These are phyloP conservation scores for Candida insectorum DNA, from an alignment of 805 yeast species.

Conservation along the genomic window DNA sequence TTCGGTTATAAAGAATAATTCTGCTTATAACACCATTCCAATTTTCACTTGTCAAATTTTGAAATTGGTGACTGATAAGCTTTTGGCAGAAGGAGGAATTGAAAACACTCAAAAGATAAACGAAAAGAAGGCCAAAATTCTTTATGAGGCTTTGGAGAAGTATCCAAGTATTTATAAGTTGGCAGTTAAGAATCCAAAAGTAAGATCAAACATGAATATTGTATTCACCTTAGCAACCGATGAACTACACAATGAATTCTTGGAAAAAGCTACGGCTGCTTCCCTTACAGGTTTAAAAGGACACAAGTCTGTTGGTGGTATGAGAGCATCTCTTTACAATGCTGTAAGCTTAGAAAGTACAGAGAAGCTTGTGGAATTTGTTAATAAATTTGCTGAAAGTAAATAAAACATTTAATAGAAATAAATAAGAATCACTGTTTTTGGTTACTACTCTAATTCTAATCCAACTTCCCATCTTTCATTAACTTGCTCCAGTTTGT, in stretches of 20 bases:
- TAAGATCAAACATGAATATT: slow-evolving; percentile 87
- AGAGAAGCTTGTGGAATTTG: slow-evolving; percentile 51
- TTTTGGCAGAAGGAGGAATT: slow-evolving; percentile 72
- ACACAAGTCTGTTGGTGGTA: slow-evolving; percentile 96
- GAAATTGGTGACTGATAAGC: slow-evolving; percentile 66
- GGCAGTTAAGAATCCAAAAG: slow-evolving; percentile 55
- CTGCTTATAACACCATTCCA: slow-evolving; percentile 95
- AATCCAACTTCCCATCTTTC: too few species aligned
- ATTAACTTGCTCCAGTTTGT: too few species aligned
- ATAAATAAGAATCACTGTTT: too few species aligned
- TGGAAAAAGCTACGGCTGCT: slow-evolving; percentile 58
- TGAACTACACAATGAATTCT: slow-evolving; percentile 65
- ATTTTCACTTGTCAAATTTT: slow-evolving; percentile 87
- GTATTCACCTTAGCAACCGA: slow-evolving; percentile 75
- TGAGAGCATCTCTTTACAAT: slow-evolving; percentile 89
- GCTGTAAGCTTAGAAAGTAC: slow-evolving; percentile 71
- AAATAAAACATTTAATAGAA: too few species aligned
- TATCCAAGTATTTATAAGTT: slow-evolving; percentile 62
- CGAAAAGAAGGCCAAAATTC: slow-evolving; percentile 53
- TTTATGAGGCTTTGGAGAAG: slow-evolving; percentile 65
- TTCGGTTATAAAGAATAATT: slow-evolving; percentile 80
- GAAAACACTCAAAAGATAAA: slow-evolving; percentile 55
- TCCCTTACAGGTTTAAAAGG: slow-evolving; percentile 84
- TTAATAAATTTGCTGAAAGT: slow-evolving; percentile 56
- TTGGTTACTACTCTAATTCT: too few species aligned